These are phyloP conservation scores for Sonneratia alba DNA, from an alignment of 345 rosid species.

Conservation along the genomic window DNA sequence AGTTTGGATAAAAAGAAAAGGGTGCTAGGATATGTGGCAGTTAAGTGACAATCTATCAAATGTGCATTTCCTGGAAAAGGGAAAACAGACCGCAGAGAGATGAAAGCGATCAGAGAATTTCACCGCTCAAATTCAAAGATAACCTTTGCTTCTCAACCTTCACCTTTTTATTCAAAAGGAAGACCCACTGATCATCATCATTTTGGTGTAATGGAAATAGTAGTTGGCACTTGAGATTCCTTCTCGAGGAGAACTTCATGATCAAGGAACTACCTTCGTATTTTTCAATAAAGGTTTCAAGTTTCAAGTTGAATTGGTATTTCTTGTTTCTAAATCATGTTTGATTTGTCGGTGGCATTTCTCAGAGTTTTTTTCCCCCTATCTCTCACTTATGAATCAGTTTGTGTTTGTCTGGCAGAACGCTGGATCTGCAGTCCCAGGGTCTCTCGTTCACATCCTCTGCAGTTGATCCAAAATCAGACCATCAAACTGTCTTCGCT, in stretches of 20 bases:
- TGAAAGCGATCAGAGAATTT: too few relatives aligned
- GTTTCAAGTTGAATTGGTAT: background rate
- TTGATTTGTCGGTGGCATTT: background rate
- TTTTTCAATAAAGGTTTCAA: background rate
- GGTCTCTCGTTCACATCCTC: background rate
- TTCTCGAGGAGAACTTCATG: background rate
- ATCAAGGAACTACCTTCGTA: background rate
- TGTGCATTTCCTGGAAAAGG: too few relatives aligned
- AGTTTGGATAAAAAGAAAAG: too few relatives aligned
- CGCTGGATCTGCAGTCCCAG: background rate
- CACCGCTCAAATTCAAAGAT: background rate
- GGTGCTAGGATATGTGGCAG: too few relatives aligned
- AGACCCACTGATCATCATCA: slow-evolving; percentile 2
- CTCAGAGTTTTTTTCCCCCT: background rate
- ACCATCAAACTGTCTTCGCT: background rate
- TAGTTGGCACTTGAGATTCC: slow-evolving; percentile 19
- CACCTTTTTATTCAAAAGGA: background rate
- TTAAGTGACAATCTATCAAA: too few relatives aligned
- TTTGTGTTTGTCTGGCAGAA: background rate
- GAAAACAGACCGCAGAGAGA: too few relatives aligned
- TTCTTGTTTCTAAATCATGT: background rate
- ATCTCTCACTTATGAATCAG: background rate
- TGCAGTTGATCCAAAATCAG: background rate
- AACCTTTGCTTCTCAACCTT: background rate
- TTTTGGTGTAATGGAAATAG: slow-evolving; percentile 18